Evolutionary conservation across 192 early-diverging fungal genomes (phyloP), one percentile per base, ranked within the genome.

Genomic region (Coemansia nantahalensis): DNA sequence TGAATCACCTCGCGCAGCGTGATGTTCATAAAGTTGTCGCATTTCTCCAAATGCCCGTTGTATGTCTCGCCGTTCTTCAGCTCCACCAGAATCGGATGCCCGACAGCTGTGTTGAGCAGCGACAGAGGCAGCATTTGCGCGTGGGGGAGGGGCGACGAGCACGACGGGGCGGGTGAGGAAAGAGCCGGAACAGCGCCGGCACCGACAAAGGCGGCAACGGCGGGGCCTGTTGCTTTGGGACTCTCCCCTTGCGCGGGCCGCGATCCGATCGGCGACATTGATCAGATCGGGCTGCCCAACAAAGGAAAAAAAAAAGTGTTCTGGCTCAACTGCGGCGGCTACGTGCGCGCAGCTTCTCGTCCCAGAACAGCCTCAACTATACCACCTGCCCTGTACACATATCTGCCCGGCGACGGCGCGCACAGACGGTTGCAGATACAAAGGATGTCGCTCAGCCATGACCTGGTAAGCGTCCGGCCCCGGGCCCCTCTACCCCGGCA

Each of bases 21-120:
- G 62, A 98, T 79, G 76, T 98, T 98, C 96, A 97, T 98, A 83
- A 91, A 97, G 57, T 91, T 91, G 68, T 96, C 90, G 78, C 92
- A 96, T 59, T 86, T 91, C 47, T 91, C 90, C 75, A 98, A 84
- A 78, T 95, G 92, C 11, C 96, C 96, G 63, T 95, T 97, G 72
- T 94, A 98, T 22, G 96, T 94, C 68, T 97, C 94, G 62, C 94
- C 95, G 68, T 88, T 93, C 65, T 98, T 98, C 45, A 98, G 68
- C 62, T 98, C 95, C n/a, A 98, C 92, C 47, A 94, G 79, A 80
- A 94, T 90, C 36, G 91, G 89, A 60, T 88, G 88, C 19, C 88
- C 90, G 59, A 86, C 81, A 9, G 92, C 91, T 35, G 91, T 88
- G 56, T 91, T 91, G 36, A 98, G 79, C 47, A 98, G 79, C 48